Percentiles rank a stretch among this genome's conserved stretches.
phyloP scores from a whole-genome alignment of 441 rosid species.

The Erodium chrysanthum region DNA sequence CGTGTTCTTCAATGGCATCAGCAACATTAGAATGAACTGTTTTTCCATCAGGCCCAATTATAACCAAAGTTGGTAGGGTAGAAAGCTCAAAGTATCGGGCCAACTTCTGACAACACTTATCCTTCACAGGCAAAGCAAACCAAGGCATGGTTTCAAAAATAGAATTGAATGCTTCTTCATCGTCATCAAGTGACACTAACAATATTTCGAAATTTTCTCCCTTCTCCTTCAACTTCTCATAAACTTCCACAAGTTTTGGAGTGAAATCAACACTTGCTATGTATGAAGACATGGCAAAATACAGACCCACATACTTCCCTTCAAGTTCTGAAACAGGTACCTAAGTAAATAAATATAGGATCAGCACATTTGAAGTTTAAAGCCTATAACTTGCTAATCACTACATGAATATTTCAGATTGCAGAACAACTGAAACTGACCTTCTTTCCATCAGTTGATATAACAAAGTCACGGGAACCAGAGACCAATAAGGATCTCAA shows the following conservation, averaged over 20 bases:
- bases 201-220: slow-evolving; percentile 62
- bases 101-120: slow-evolving; percentile 43
- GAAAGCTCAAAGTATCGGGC: slow-evolving; percentile 48
- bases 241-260: slow-evolving; percentile 43
- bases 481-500: slow-evolving; percentile 40
- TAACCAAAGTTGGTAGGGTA: slow-evolving; percentile 50
- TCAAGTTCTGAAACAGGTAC: slow-evolving; percentile 51
- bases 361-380: background rate
- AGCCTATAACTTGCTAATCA: background rate
- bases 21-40: slow-evolving; percentile 49
- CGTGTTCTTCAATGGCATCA: slow-evolving; percentile 55
- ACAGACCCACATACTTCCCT: slow-evolving; percentile 56
- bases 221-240: slow-evolving; percentile 42
- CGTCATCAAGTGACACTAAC: slow-evolving; percentile 46
- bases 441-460: slow-evolving; percentile 42
- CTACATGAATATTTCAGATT: background rate
- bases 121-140: slow-evolving; percentile 54
- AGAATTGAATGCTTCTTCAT: slow-evolving; percentile 43
- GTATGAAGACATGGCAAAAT: slow-evolving; percentile 33
- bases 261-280: slow-evolving; percentile 31
- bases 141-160: slow-evolving; percentile 44
- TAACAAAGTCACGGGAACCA: slow-evolving; percentile 41
- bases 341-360: slow-evolving; percentile 26
- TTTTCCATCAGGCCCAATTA: slow-evolving; percentile 67
- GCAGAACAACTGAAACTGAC: slow-evolving; percentile 21